phyloP scores from a whole-genome alignment of 2,329 filamentous ascomycete species.

The Ambrosiella xylebori region DNA sequence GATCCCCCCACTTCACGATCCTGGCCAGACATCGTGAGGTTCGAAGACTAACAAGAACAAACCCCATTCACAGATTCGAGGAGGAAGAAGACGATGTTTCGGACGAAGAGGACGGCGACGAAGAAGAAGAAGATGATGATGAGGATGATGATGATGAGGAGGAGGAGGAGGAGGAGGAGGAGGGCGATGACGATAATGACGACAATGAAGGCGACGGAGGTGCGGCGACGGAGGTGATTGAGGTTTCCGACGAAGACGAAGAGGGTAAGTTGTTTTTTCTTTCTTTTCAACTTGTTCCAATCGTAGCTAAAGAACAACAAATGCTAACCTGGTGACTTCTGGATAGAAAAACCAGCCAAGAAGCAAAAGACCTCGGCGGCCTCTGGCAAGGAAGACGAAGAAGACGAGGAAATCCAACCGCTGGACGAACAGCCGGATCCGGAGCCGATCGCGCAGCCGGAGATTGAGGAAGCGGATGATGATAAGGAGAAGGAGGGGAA shows the following conservation, averaged over 20 bases:
- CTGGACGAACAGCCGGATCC: neutral
- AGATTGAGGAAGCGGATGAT: neutral
- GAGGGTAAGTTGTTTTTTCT: slow-evolving; percentile 6
- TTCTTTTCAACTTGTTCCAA: neutral
- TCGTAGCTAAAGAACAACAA: neutral
- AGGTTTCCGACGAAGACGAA: slow-evolving; percentile 18
- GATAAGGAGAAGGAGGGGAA: slow-evolving; percentile 10
- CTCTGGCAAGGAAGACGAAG: neutral
- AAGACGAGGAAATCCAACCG: neutral
- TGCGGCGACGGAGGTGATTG: slow-evolving; percentile 20
- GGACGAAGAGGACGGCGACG: slow-evolving; percentile 25
- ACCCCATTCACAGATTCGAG: neutral
- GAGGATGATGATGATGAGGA: slow-evolving; percentile 23
- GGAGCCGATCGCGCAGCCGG: neutral
- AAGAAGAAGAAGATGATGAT: slow-evolving; percentile 25
- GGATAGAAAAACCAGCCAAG: slow-evolving; percentile 27
- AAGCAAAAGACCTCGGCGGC: slow-evolving; percentile 30
- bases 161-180: slow-evolving; percentile 20
- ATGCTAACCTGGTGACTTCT: neutral
- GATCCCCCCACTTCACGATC: too few relatives aligned
- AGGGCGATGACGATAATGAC: slow-evolving; percentile 23
- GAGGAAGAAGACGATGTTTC: slow-evolving; percentile 16
- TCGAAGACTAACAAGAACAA: too few relatives aligned
- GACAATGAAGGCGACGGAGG: slow-evolving; percentile 23
- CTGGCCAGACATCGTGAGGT: too few relatives aligned